Evolutionary conservation across 768 basidiomycete genomes (phyloP).

Genomic region (Kockovaella imperatae): DNA sequence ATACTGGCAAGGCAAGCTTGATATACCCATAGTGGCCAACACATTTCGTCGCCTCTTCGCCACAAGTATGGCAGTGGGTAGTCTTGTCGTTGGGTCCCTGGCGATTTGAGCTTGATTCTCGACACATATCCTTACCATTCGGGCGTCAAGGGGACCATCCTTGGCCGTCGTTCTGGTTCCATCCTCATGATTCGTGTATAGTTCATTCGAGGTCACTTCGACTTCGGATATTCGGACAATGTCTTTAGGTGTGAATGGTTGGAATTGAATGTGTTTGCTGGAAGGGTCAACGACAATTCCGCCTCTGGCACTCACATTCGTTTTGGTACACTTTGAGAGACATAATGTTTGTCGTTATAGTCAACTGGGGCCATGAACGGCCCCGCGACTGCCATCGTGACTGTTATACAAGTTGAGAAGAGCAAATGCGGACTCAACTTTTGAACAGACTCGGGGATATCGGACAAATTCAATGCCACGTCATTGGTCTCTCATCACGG

Average conservation of each 20-base stretch:
- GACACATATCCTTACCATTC: slow-evolving; percentile 57
- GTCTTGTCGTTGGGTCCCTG: slow-evolving; percentile 93
- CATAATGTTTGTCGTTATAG: slow-evolving; percentile 43
- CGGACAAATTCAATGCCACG: neutral
- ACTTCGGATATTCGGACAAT: slow-evolving; percentile 94
- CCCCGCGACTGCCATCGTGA: slow-evolving; percentile 13
- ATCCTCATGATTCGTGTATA: slow-evolving; percentile 59
- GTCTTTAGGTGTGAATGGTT: slow-evolving; percentile 85
- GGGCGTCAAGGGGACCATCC: slow-evolving; percentile 84
- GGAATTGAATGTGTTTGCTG: slow-evolving; percentile 95
- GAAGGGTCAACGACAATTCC: neutral
- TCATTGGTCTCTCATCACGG: neutral
- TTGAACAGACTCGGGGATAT: neutral
- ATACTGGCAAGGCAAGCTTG: slow-evolving; percentile 90
- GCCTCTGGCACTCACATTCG: slow-evolving; percentile 37
- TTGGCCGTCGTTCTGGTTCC: slow-evolving; percentile 67
- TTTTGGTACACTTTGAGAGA: slow-evolving; percentile 44
- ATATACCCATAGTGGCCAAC: slow-evolving; percentile 99
- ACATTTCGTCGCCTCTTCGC: slow-evolving; percentile 81
- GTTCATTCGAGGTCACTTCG: slow-evolving; percentile 83
- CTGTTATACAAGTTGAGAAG: too few relatives aligned
- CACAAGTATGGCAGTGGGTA: slow-evolving; percentile 89
- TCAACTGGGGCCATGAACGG: slow-evolving; percentile 6
- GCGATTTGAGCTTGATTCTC: neutral
- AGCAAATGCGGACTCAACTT: too few relatives aligned